Percentiles rank a stretch among this genome's conserved stretches.
These are phyloP conservation scores for Clonostachys byssicola DNA, from an alignment of 2,329 filamentous ascomycete species.

Conservation along the genomic window DNA sequence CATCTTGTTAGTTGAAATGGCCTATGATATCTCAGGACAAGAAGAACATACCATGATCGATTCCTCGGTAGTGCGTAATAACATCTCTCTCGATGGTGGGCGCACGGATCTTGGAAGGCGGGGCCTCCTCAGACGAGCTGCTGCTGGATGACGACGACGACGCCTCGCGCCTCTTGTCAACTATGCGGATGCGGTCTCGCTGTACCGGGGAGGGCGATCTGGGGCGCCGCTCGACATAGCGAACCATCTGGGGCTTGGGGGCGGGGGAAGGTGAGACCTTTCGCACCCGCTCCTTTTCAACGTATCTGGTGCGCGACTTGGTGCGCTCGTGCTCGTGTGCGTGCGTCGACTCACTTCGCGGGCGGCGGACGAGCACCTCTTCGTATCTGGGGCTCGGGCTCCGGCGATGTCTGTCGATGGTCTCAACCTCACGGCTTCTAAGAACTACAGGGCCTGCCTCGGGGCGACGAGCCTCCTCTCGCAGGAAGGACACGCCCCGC, in stretches of 20 bases:
- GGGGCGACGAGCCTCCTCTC: conserved; percentile 39
- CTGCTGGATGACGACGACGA: conserved; percentile 24
- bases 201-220: conserved; percentile 30
- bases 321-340: not conserved
- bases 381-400: conserved; percentile 31
- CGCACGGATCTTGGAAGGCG: conserved; percentile 63
- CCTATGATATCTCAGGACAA: not conserved
- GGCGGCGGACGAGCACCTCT: conserved; percentile 1
- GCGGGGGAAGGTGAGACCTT: conserved; percentile 23
- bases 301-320: conserved; percentile 2
- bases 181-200: conserved; percentile 43
- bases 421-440: conserved; percentile 51
- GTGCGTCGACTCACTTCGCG: not conserved
- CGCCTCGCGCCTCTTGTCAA: conserved; percentile 36
- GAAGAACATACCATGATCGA: conserved; percentile 70
- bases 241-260: conserved; percentile 7
- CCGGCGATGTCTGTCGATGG: conserved; percentile 42
- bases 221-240: conserved; percentile 35
- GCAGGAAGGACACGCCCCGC: conserved; percentile 44
- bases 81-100: conserved; percentile 85
- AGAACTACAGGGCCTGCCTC: conserved; percentile 50
- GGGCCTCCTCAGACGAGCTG: conserved; percentile 49
- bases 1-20: not conserved
- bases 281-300: conserved; percentile 20
- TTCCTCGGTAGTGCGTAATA: conserved; percentile 82